Base-by-base conservation (phyloP, 352 stramenopile genomes). In the Phytophthora melonis region DNA sequence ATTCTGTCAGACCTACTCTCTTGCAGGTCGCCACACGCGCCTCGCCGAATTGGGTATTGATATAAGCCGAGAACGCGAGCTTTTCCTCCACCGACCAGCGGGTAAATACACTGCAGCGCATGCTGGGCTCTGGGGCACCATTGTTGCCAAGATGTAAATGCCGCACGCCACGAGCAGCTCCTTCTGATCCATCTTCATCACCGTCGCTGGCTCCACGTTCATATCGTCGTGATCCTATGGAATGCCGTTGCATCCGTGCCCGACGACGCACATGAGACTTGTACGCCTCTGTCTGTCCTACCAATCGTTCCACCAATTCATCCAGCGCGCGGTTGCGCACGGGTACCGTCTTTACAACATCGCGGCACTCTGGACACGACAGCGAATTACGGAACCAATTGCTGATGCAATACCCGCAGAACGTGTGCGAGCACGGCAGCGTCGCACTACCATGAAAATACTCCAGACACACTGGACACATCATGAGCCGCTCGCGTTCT, bases 321-420 rank as follows among this genome's bases (percentile, higher is more conserved):
- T 96, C 90, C 5, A 96, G 76, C 11, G 90, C 87, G 16, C 90
- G 87, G 50, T 94, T 96, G 27, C 87, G 90, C 41, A 96, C 88
- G 2, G 90, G 90, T 49, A 94, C 57, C 1, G 80, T 79, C 63
- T 83, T 83, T 43, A 96, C 88, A 50, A 78, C 55, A 2, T 84
- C 64, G 34, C 90, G 90, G 68, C 90, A 96, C 62, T 93, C 83
- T 30, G 90, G 90, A 41, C 90, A 96, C 16, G 87, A 92, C 25
- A 96, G 73, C 25, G 87, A 90, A 30, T 77, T 73, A 27, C 87
- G 84, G 72, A 96, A 93, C 90, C 90, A 96, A 54, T 82, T 87
- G 59, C 80, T 89, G 66, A 96, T 82, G 54, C 90, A 96, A 58
- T 83, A 67, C 21, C 88, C 85, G 49, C 90, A 96, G 67, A 96